Evolutionary conservation across 305 asterid species (phyloP).

Genomic region (Rubia occidens): DNA sequence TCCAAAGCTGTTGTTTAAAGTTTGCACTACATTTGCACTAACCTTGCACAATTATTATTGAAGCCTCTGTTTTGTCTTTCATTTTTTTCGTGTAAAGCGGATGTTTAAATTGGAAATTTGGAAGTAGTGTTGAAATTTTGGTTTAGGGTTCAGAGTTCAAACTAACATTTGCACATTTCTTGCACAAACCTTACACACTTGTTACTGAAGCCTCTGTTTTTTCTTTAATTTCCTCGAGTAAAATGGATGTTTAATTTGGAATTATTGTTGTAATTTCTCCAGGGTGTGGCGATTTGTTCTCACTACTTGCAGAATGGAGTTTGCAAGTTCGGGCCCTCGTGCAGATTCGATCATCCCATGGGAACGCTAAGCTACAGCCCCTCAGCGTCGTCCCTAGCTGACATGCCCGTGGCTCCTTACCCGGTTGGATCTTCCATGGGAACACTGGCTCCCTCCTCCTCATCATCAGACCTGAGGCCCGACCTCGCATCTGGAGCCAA

Average conservation of each 20-base stretch:
- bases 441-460: conserved; percentile 71
- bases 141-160: conserved; percentile 42
- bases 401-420: conserved; percentile 81
- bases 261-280: conserved; percentile 14
- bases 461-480: conserved; percentile 65
- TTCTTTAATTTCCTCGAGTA: not conserved
- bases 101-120: not conserved
- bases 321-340: conserved; percentile 76
- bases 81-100: not conserved
- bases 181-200: not conserved
- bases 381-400: conserved; percentile 79
- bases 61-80: not conserved
- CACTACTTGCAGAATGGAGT: conserved; percentile 76
- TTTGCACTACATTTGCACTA: not conserved
- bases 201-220: not conserved
- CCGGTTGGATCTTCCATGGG: conserved; percentile 65
- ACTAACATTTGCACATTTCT: not conserved
- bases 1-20: not conserved
- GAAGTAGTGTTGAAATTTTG: not conserved
- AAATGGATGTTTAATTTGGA: not conserved
- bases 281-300: conserved; percentile 75
- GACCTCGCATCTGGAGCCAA: conserved; percentile 43
- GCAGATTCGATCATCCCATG: conserved; percentile 90
- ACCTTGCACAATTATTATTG: not conserved
- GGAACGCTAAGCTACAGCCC: conserved; percentile 63